Evolutionary conservation across 2,329 filamentous ascomycete species (phyloP).

Genomic region (Sporothrix humicola): DNA sequence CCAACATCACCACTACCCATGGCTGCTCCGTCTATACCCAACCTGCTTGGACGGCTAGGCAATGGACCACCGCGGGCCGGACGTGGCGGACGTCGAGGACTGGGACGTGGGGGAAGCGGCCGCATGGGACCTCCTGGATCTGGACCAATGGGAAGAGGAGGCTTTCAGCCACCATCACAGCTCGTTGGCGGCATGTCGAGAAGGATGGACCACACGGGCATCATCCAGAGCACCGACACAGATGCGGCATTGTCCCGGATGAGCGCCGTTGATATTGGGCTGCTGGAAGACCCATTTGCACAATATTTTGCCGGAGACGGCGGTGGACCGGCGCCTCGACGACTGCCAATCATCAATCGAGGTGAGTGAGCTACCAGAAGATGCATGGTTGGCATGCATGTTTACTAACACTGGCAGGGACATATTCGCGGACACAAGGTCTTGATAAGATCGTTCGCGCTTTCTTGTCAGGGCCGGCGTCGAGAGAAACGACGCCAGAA

Average conservation of each 20-base stretch:
- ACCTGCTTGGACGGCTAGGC: constrained; percentile 67
- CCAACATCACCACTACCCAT: constrained; percentile 50
- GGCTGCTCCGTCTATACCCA: constrained; percentile 78
- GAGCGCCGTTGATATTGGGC: constrained; percentile 85
- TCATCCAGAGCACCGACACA: constrained; percentile 86
- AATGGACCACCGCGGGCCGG: constrained; percentile 32
- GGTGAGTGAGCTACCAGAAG: constrained; percentile 56
- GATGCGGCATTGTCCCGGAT: constrained; percentile 88
- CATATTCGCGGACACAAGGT: constrained; percentile 86
- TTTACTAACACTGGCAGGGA: constrained; percentile 60
- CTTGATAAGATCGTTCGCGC: constrained; percentile 76
- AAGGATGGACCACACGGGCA: constrained; percentile 65
- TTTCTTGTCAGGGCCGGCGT: constrained; percentile 63
- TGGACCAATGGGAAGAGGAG: background rate
- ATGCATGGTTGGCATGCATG: too few relatives aligned
- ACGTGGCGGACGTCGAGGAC: constrained; percentile 47
- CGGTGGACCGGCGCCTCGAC: constrained; percentile 59
- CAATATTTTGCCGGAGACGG: constrained; percentile 63
- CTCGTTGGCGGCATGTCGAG: constrained; percentile 46
- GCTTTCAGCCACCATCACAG: background rate
- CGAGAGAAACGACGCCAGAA: constrained; percentile 38
- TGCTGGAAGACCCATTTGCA: constrained; percentile 82
- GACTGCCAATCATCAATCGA: constrained; percentile 92
- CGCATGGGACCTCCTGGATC: background rate
- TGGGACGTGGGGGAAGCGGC: constrained; percentile 29